These are phyloP conservation scores for Escallonia rubra DNA, from an alignment of 129 eudicot genomes.

Conservation along the genomic window DNA sequence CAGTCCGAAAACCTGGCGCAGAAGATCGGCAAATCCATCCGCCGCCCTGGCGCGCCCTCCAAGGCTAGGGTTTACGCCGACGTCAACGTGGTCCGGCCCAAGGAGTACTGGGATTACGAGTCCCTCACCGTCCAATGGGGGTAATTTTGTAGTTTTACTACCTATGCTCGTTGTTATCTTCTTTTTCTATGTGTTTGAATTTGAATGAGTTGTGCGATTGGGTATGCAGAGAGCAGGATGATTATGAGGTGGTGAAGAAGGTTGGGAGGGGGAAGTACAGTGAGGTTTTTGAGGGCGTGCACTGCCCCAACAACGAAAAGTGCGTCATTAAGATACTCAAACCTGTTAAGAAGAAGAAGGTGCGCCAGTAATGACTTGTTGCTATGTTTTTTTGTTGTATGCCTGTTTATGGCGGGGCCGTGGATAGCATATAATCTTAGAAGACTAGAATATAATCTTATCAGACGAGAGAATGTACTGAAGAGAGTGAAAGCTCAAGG, in stretches of 20 bases:
- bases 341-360: constrained; percentile 99
- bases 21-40: constrained; percentile 85
- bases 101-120: constrained; percentile 98
- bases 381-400: too few species aligned
- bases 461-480: too few species aligned
- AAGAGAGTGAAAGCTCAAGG: too few species aligned
- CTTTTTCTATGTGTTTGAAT: background rate
- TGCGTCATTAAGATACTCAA: constrained; percentile 92
- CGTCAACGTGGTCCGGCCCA: constrained; percentile 76
- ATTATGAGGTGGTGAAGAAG: constrained; percentile 95
- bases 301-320: constrained; percentile 66
- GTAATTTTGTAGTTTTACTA: constrained; percentile 20
- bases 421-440: too few species aligned
- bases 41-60: constrained; percentile 99
- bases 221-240: constrained; percentile 73
- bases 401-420: too few species aligned
- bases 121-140: constrained; percentile 96
- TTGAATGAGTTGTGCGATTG: constrained; percentile 4
- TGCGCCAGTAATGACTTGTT: background rate
- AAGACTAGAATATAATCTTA: too few species aligned
- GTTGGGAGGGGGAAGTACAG: constrained; percentile 98
- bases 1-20: constrained; percentile 81
- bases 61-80: constrained; percentile 91
- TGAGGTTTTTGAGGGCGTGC: constrained; percentile 94
- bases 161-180: background rate